Conservation (phyloP, 1,139 yeast species). For the Suhomyces chickasaworum region DNA sequence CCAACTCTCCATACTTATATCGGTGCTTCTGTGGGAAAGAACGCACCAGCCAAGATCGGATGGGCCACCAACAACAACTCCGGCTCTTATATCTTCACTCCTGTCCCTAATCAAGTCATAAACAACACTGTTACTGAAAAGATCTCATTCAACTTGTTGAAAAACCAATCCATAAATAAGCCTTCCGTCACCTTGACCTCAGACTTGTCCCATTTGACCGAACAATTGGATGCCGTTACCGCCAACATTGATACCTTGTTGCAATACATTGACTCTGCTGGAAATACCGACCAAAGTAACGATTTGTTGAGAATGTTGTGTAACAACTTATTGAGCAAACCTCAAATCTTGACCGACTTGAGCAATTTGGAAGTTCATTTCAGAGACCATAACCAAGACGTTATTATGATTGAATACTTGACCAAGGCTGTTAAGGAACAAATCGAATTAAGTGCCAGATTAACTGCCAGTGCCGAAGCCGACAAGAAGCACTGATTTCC, state of each 20-base stretch:
- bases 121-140: constrained; percentile 62
- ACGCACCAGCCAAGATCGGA: constrained; percentile 48
- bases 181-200: constrained; percentile 23
- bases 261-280: constrained; percentile 45
- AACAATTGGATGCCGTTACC: constrained; percentile 58
- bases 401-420: constrained; percentile 79
- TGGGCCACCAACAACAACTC: constrained; percentile 37
- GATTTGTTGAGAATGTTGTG: constrained; percentile 69
- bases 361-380: constrained; percentile 63
- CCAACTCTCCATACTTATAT: constrained; percentile 67
- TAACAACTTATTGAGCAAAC: constrained; percentile 61
- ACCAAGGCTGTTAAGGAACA: constrained; percentile 87
- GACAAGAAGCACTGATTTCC: constrained; percentile 18
- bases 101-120: constrained; percentile 68
- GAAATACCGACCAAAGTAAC: constrained; percentile 49
- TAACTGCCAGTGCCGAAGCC: constrained; percentile 49
- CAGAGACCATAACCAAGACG: constrained; percentile 77
- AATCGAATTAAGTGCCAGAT: constrained; percentile 74
- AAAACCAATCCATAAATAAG: constrained; percentile 24
- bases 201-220: constrained; percentile 47
- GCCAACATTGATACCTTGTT: constrained; percentile 54
- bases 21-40: constrained; percentile 72
- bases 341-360: constrained; percentile 57
- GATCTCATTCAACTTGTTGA: constrained; percentile 50
- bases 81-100: constrained; percentile 72